Conservation (phyloP, 495 filamentous ascomycete genomes). For the Antarctomyces pellizariae region DNA sequence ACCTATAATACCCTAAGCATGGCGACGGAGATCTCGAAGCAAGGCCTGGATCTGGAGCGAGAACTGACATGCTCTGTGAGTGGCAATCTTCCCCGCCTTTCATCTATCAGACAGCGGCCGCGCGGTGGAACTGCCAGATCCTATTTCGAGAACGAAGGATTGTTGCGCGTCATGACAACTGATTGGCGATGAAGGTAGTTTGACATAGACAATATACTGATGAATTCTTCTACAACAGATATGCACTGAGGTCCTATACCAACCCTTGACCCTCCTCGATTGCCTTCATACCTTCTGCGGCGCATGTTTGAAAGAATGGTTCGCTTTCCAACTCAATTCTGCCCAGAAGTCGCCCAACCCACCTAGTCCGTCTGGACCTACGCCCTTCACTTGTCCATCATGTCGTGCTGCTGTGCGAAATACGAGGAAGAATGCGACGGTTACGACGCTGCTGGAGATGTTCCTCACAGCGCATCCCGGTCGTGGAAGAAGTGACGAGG, state of each 20-base stretch:
- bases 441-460: constrained; percentile 67
- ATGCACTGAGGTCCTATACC: constrained; percentile 86
- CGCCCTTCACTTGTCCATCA: constrained; percentile 66
- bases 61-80: constrained; percentile 83
- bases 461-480: constrained; percentile 52
- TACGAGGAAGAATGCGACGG: constrained; percentile 62
- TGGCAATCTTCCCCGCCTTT: constrained; percentile 9
- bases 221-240: constrained; percentile 33
- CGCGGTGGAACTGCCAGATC: neutral
- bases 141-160: constrained; percentile 1
- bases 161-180: constrained; percentile 4
- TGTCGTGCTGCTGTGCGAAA: constrained; percentile 70
- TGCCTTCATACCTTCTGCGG: constrained; percentile 96
- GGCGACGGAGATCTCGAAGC: constrained; percentile 7
- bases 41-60: constrained; percentile 48
- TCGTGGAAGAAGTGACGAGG: constrained; percentile 34
- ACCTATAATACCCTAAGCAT: no score
- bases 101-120: neutral
- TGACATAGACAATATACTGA: constrained; percentile 4
- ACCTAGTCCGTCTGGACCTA: constrained; percentile 16
- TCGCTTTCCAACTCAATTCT: constrained; percentile 33
- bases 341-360: constrained; percentile 15
- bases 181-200: neutral
- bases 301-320: constrained; percentile 88
- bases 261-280: constrained; percentile 87